These are phyloP conservation scores for Cylindrotheca closterium DNA, from an alignment of 108 stramenopile genomes.

Conservation along the genomic window DNA sequence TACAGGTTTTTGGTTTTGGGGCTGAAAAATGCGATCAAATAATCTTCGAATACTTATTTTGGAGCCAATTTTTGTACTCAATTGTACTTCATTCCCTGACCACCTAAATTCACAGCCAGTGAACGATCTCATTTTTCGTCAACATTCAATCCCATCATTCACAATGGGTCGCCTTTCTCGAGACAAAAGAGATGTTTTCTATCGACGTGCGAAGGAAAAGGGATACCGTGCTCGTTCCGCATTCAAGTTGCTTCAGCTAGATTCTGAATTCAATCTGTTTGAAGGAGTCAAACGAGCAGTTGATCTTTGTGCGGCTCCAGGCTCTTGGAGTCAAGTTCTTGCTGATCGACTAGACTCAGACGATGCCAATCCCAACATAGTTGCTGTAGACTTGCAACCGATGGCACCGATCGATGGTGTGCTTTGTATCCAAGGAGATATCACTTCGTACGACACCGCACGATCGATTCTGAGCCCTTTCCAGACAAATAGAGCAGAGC, in stretches of 20 bases:
- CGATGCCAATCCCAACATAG: conserved; percentile 56
- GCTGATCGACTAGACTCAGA: conserved; percentile 47
- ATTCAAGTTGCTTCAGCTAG: conserved; percentile 96
- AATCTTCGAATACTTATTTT: too few species aligned
- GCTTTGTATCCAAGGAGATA: conserved; percentile 91
- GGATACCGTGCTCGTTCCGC: conserved; percentile 97
- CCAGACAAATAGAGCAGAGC: conserved; percentile 69
- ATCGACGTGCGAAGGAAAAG: conserved; percentile 92
- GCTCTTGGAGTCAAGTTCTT: conserved; percentile 96
- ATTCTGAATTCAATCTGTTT: conserved; percentile 94
- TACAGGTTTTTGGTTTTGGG: too few species aligned
- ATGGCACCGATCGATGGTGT: conserved; percentile 98
- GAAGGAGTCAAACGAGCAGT: conserved; percentile 71
- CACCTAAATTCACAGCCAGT: too few species aligned
- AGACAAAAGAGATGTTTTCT: conserved; percentile 99
- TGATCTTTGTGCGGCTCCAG: conserved; percentile 98
- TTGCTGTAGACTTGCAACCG: conserved; percentile 96
- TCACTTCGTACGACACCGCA: conserved; percentile 87
- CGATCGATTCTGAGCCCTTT: conserved; percentile 80
- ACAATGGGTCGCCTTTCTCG: conserved; percentile 88
- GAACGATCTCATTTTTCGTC: too few species aligned
- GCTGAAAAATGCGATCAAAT: too few species aligned
- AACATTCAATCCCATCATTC: too few species aligned
- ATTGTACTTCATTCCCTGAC: too few species aligned
- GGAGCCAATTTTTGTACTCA: too few species aligned